Conservation (phyloP, 2,329 filamentous ascomycete genomes). For the Fusarium bactridioides region DNA sequence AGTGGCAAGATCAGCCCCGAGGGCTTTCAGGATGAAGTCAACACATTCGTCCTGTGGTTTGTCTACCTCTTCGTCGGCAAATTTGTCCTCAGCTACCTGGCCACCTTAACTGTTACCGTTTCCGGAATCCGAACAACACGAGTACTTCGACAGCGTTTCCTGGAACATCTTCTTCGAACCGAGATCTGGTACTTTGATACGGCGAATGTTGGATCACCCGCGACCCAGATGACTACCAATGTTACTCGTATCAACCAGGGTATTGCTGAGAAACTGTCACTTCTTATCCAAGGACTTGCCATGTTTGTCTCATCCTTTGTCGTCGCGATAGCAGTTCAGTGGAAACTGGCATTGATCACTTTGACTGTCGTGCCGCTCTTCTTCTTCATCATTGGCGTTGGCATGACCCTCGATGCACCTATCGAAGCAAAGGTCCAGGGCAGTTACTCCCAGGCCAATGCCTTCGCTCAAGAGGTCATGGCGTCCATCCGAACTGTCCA, state of each 20-base stretch:
- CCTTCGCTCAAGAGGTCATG: conserved; percentile 48
- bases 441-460: conserved; percentile 42
- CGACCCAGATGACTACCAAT: conserved; percentile 48
- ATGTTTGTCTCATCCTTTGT: conserved; percentile 49
- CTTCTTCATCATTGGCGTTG: conserved; percentile 40
- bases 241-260: conserved; percentile 50
- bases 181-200: conserved; percentile 31
- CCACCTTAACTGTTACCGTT: conserved; percentile 2
- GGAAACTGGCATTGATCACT: conserved; percentile 53
- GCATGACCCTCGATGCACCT: conserved; percentile 37
- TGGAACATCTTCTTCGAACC: conserved; percentile 18
- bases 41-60: conserved; percentile 26
- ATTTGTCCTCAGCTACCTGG: conserved; percentile 19
- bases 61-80: conserved; percentile 28
- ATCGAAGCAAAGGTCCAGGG: conserved; percentile 45
- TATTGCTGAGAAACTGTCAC: conserved; percentile 49
- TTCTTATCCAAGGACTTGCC: conserved; percentile 48
- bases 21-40: conserved; percentile 7
- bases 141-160: conserved; percentile 11
- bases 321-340: conserved; percentile 50
- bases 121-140: conserved; percentile 25
- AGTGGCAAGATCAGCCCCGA: neutral
- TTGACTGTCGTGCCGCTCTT: conserved; percentile 42
- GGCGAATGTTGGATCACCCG: conserved; percentile 8
- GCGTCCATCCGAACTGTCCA: conserved; percentile 50